Percentiles rank a stretch among this genome's conserved stretches.
These are phyloP conservation scores for Stemphylium lycopersici DNA, from an alignment of 2,329 filamentous ascomycete genomes.

Conservation along the genomic window DNA sequence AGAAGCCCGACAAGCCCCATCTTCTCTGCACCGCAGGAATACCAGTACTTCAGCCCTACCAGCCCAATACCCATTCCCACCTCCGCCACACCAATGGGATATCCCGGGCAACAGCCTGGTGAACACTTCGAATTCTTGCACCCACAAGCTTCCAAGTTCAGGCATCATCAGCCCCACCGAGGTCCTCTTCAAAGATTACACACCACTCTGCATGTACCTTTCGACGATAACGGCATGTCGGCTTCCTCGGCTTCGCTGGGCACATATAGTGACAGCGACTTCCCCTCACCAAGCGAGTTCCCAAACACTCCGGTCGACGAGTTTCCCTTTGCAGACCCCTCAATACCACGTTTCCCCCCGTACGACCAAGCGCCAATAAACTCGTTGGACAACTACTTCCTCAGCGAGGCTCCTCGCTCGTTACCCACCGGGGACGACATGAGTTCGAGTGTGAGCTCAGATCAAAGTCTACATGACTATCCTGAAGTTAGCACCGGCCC, in stretches of 20 bases:
- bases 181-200: slow-evolving; percentile 52
- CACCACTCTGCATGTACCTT: slow-evolving; percentile 49
- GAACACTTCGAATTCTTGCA: slow-evolving; percentile 49
- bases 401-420: slow-evolving; percentile 44
- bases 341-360: slow-evolving; percentile 45
- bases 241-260: slow-evolving; percentile 54
- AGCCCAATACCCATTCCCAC: slow-evolving; percentile 51
- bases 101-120: slow-evolving; percentile 47
- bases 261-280: slow-evolving; percentile 57
- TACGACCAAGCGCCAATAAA: slow-evolving; percentile 45
- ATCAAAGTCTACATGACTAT: slow-evolving; percentile 54
- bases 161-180: slow-evolving; percentile 46
- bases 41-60: slow-evolving; percentile 45
- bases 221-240: slow-evolving; percentile 51
- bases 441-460: slow-evolving; percentile 55
- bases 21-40: slow-evolving; percentile 46
- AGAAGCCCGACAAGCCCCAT: slow-evolving; percentile 46
- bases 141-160: slow-evolving; percentile 45
- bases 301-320: slow-evolving; percentile 56
- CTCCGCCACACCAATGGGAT: slow-evolving; percentile 44
- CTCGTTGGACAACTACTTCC: slow-evolving; percentile 48
- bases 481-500: slow-evolving; percentile 47
- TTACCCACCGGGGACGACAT: slow-evolving; percentile 49
- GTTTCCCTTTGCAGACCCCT: slow-evolving; percentile 49
- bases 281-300: slow-evolving; percentile 55